phyloP scores from a whole-genome alignment of 2,329 filamentous ascomycete genomes.

The Cercospora brassicicola region DNA sequence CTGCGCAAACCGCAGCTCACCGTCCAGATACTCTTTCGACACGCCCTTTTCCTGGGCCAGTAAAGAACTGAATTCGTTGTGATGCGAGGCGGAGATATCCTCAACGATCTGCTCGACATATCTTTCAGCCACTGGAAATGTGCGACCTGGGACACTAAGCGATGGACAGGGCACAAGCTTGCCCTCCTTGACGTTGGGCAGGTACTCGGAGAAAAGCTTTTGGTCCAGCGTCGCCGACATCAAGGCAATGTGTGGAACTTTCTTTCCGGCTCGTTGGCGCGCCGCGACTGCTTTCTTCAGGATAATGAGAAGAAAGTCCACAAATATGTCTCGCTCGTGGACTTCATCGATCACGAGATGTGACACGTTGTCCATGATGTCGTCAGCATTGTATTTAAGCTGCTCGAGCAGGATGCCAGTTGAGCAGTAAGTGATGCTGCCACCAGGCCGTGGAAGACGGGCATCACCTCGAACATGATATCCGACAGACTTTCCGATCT shows the following conservation, averaged over 20 bases:
- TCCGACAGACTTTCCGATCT: slow-evolving; percentile 46
- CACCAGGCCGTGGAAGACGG: slow-evolving; percentile 36
- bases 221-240: slow-evolving; percentile 54
- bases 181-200: slow-evolving; percentile 37
- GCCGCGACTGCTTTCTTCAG: slow-evolving; percentile 46
- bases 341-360: slow-evolving; percentile 57
- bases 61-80: slow-evolving; percentile 19
- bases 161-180: slow-evolving; percentile 43
- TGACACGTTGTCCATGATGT: slow-evolving; percentile 45
- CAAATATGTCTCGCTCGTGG: slow-evolving; percentile 49
- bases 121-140: slow-evolving; percentile 46
- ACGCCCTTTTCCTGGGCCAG: slow-evolving; percentile 13
- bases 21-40: slow-evolving; percentile 26
- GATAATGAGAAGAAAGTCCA: slow-evolving; percentile 50
- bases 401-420: slow-evolving; percentile 51
- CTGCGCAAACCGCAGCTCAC: slow-evolving; percentile 28
- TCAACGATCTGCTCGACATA: slow-evolving; percentile 46
- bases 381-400: slow-evolving; percentile 45
- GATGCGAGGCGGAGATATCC: slow-evolving; percentile 34
- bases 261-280: slow-evolving; percentile 37
- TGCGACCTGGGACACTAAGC: slow-evolving; percentile 48
- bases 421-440: slow-evolving; percentile 53
- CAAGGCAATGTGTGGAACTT: slow-evolving; percentile 48
- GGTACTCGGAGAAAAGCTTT: slow-evolving; percentile 50
- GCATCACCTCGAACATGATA: slow-evolving; percentile 50